phyloP scores from a whole-genome alignment of 2,329 filamentous ascomycete species.

The Alternaria triticimaculans region DNA sequence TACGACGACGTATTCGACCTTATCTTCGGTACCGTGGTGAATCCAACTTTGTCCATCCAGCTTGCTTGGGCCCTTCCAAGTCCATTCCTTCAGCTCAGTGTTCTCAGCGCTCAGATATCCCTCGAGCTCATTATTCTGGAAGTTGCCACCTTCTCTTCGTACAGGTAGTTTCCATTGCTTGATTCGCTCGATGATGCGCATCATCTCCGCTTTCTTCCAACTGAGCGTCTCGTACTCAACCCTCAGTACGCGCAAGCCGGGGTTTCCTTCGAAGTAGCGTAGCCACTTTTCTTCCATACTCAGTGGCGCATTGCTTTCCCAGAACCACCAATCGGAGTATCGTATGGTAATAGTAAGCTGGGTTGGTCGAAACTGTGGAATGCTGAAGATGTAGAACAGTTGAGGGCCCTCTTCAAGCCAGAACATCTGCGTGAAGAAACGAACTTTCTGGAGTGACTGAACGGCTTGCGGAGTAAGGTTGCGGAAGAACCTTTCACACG shows the following conservation, averaged over 20 bases:
- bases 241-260: conserved; percentile 7
- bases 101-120: conserved; percentile 16
- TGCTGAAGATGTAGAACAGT: neutral
- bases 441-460: conserved; percentile 11
- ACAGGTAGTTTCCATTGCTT: conserved; percentile 15
- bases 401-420: conserved; percentile 10
- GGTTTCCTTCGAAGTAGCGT: neutral
- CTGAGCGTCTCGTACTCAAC: conserved; percentile 21
- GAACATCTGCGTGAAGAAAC: conserved; percentile 18
- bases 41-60: conserved; percentile 8
- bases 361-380: conserved; percentile 7
- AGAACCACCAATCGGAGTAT: conserved; percentile 66
- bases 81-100: conserved; percentile 16
- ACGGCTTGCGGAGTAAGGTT: conserved; percentile 1
- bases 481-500: conserved; percentile 6
- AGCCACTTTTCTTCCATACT: conserved; percentile 10
- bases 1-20: conserved; percentile 11
- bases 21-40: conserved; percentile 12
- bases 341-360: conserved; percentile 56
- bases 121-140: neutral
- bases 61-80: conserved; percentile 16
- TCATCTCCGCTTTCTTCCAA: conserved; percentile 19
- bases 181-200: conserved; percentile 16
- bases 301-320: conserved; percentile 95
- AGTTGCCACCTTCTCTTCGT: neutral